These are phyloP conservation scores for Cercospora beticola DNA, from an alignment of 2,329 filamentous ascomycete species.

Conservation along the genomic window DNA sequence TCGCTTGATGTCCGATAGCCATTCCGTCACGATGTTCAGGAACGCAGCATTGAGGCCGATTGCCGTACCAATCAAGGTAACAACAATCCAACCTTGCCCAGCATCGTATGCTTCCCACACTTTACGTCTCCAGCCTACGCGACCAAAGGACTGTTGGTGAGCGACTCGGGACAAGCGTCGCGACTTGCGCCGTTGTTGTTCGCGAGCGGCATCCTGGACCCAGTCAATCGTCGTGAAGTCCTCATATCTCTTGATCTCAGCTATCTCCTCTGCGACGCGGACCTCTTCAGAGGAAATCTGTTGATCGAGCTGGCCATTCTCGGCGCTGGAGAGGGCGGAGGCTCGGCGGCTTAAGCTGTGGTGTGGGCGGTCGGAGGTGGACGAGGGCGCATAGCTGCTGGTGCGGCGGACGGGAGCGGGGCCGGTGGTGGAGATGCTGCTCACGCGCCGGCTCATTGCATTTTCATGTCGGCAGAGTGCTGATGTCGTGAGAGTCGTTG, in stretches of 20 bases:
- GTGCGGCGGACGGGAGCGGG: conserved; percentile 25
- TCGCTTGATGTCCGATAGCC: conserved; percentile 91
- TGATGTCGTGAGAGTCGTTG: not conserved
- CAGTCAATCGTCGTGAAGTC: conserved; percentile 99
- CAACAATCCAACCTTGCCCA: conserved; percentile 95
- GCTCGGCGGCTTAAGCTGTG: conserved; percentile 61
- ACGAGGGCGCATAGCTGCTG: conserved; percentile 26
- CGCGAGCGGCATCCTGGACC: conserved; percentile 94
- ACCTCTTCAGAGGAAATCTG: conserved; percentile 59
- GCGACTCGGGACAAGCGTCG: conserved; percentile 70
- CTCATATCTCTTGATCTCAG: conserved; percentile 95
- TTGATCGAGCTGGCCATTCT: conserved; percentile 60
- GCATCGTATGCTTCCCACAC: conserved; percentile 89
- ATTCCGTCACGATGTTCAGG: conserved; percentile 93
- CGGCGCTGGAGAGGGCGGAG: conserved; percentile 63
- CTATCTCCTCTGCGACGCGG: conserved; percentile 89
- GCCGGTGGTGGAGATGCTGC: conserved; percentile 36
- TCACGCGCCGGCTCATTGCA: conserved; percentile 49
- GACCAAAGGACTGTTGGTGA: conserved; percentile 66
- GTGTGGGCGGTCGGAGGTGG: conserved; percentile 12
- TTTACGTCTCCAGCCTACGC: conserved; percentile 76
- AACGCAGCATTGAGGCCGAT: conserved; percentile 93
- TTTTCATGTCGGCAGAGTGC: conserved; percentile 26
- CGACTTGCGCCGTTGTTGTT: conserved; percentile 77
- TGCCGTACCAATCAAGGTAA: conserved; percentile 86